phyloP scores from a whole-genome alignment of 2,329 filamentous ascomycete genomes.

The Pseudogymnoascus sp. region DNA sequence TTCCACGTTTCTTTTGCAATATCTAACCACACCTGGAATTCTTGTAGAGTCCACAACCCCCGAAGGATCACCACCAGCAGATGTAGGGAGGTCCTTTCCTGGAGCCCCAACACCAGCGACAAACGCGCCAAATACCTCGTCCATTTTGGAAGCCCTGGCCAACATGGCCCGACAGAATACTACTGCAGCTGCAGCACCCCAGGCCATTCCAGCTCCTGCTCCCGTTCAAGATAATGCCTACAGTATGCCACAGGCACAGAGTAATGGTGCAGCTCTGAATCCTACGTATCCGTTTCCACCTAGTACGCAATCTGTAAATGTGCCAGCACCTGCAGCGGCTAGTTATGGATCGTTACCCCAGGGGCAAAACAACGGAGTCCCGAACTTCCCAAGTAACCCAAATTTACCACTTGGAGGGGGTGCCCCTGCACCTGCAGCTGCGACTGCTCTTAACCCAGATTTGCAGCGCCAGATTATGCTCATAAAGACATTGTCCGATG shows the following conservation, averaged over 20 bases:
- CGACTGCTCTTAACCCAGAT: constrained; percentile 42
- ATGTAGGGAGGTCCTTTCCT: constrained; percentile 34
- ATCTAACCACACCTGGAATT: constrained; percentile 36
- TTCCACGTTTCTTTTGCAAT: constrained; percentile 14
- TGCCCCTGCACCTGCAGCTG: constrained; percentile 31
- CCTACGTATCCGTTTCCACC: constrained; percentile 30
- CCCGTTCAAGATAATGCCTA: constrained; percentile 27
- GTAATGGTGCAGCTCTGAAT: constrained; percentile 29
- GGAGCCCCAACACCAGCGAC: constrained; percentile 35
- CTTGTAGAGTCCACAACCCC: constrained; percentile 66
- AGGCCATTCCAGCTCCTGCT: constrained; percentile 25
- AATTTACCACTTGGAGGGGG: constrained; percentile 32
- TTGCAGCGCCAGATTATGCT: constrained; percentile 67
- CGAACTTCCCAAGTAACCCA: constrained; percentile 33
- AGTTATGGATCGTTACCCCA: constrained; percentile 24
- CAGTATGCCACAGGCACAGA: constrained; percentile 44
- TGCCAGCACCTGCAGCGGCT: constrained; percentile 32
- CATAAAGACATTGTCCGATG: constrained; percentile 67
- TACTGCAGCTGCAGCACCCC: constrained; percentile 33
- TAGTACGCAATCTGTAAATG: constrained; percentile 54
- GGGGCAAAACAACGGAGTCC: constrained; percentile 33
- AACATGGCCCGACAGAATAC: constrained; percentile 74
- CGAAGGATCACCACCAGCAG: constrained; percentile 45
- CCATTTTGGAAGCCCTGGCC: constrained; percentile 72
- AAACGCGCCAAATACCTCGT: constrained; percentile 48